phyloP scores from a whole-genome alignment of 345 rosid genomes.

The Brassica rapa region DNA sequence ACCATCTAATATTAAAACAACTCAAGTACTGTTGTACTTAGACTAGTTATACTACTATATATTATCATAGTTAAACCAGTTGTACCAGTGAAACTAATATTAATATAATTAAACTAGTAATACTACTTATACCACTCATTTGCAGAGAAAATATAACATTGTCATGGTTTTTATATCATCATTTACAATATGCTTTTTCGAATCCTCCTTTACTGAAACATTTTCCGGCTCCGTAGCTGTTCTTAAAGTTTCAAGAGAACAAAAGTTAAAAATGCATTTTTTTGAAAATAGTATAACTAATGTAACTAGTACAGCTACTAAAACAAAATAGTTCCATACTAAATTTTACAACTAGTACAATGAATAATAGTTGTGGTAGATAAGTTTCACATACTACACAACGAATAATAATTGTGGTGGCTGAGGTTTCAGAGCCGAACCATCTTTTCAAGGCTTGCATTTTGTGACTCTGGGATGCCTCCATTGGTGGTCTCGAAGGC shows the following conservation, averaged over 20 bases:
- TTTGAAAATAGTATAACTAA: neutral
- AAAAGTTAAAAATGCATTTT: too few species aligned
- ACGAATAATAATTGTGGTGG: neutral
- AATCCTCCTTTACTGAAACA: neutral
- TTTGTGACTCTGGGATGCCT: neutral
- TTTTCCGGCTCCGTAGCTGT: neutral
- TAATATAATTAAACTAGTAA: neutral
- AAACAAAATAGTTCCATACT: neutral
- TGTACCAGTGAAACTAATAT: neutral
- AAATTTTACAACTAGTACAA: neutral
- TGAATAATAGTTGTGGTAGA: neutral
- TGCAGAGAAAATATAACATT: neutral
- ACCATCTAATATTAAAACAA: too few species aligned
- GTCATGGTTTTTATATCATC: neutral
- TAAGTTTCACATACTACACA: neutral
- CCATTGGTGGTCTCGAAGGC: neutral
- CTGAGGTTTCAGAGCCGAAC: neutral
- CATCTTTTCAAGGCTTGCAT: neutral
- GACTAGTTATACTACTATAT: neutral
- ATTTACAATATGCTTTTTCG: neutral
- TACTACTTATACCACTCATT: neutral
- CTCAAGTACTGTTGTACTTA: too few species aligned
- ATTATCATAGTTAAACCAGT: neutral
- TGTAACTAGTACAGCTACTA: neutral
- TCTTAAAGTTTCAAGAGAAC: neutral